Evolutionary conservation across 768 basidiomycete genomes (phyloP).

Genomic region (Suillus cothurnatus): DNA sequence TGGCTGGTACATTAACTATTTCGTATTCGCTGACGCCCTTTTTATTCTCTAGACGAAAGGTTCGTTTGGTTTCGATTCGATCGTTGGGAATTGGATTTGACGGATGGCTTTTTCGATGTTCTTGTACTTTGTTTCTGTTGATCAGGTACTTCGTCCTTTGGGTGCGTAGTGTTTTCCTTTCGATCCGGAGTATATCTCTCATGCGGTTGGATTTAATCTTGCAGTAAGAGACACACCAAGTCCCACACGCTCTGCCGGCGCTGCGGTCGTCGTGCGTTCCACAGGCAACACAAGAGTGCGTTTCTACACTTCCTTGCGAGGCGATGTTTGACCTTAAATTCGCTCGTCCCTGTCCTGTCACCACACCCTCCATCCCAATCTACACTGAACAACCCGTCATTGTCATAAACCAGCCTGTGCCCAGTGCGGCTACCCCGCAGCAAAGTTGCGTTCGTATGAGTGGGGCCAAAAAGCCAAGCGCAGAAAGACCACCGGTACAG

Average conservation of each 20-base stretch:
- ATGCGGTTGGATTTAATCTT: slow-evolving; percentile 5
- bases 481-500: slow-evolving; percentile 99
- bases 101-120: slow-evolving; percentile 16
- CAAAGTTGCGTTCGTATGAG: slow-evolving; percentile 94
- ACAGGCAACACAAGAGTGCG: slow-evolving; percentile 98
- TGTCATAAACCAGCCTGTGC: slow-evolving; percentile 67
- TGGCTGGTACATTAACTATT: neutral
- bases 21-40: slow-evolving; percentile 22
- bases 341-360: neutral
- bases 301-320: slow-evolving; percentile 7
- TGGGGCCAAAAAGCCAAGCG: slow-evolving; percentile 99
- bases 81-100: slow-evolving; percentile 1
- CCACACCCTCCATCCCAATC: neutral
- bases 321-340: neutral
- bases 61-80: slow-evolving; percentile 41
- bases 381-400: slow-evolving; percentile 8
- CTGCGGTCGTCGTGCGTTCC: slow-evolving; percentile 94
- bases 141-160: slow-evolving; percentile 94
- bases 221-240: slow-evolving; percentile 96
- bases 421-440: slow-evolving; percentile 95
- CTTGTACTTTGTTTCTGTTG: slow-evolving; percentile 11
- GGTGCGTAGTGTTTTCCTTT: slow-evolving; percentile 52
- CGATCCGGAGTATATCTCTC: neutral
- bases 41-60: slow-evolving; percentile 73
- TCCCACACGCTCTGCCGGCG: slow-evolving; percentile 97